phyloP scores from a whole-genome alignment of 345 rosid species.

The Atalantia buxifolia region DNA sequence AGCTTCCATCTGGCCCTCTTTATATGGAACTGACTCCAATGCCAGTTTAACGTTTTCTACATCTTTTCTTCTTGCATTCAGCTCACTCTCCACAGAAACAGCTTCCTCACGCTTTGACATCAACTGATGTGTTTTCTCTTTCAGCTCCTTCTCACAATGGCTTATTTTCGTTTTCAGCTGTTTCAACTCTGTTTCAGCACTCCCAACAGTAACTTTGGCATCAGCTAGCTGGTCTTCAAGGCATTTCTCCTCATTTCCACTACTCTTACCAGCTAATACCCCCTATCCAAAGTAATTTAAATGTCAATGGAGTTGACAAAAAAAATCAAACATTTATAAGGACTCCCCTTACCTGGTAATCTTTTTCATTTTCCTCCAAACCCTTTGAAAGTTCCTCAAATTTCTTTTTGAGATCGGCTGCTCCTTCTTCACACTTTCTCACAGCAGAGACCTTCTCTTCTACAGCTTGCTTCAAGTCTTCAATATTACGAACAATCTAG shows the following conservation, averaged over 20 bases:
- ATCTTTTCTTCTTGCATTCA: slow-evolving; percentile 58
- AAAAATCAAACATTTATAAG: background rate
- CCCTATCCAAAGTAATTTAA: slow-evolving; percentile 48
- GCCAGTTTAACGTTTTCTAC: slow-evolving; percentile 52
- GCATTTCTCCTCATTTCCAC: slow-evolving; percentile 93
- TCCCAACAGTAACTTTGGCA: slow-evolving; percentile 89
- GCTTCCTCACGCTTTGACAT: slow-evolving; percentile 83
- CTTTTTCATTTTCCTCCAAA: slow-evolving; percentile 75
- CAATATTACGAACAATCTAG: slow-evolving; percentile 64
- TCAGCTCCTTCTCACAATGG: slow-evolving; percentile 82
- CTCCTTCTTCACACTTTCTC: slow-evolving; percentile 80
- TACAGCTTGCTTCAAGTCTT: slow-evolving; percentile 71
- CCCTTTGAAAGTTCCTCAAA: slow-evolving; percentile 65
- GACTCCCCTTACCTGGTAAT: slow-evolving; percentile 65
- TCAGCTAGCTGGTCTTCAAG: slow-evolving; percentile 93
- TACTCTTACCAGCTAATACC: slow-evolving; percentile 91
- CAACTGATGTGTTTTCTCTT: slow-evolving; percentile 65
- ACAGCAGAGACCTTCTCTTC: slow-evolving; percentile 74
- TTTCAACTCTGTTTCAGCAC: slow-evolving; percentile 80
- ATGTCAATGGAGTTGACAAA: background rate
- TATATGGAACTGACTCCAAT: slow-evolving; percentile 62
- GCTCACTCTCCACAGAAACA: slow-evolving; percentile 67
- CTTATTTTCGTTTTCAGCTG: slow-evolving; percentile 81
- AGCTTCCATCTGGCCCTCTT: slow-evolving; percentile 85
- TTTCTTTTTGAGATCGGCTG: slow-evolving; percentile 64